Evolutionary conservation across 768 basidiomycete genomes (phyloP), one percentile per base, ranked within the genome.

Genomic region (Chalciporus sphaerocephalus): DNA sequence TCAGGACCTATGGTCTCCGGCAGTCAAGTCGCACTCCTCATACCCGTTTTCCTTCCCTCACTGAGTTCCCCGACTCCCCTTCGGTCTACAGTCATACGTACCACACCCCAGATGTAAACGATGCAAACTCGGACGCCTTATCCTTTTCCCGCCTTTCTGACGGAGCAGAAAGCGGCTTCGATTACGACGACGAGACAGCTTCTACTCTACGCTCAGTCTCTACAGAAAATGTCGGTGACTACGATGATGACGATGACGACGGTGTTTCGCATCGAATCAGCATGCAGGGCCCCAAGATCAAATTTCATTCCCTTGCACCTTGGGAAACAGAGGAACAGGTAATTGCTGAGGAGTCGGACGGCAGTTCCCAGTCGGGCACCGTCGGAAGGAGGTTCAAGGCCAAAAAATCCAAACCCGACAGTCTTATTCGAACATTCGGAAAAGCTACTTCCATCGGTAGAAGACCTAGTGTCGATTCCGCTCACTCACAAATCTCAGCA

Each of bases 271-370:
- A 73, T 47, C 74, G 82, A 42, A 78, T 89, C 65, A 88, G 85
- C 56, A 68, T 83, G 38, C 78, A 85, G 25, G 89, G 89, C n/a
- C 88, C 88, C 23, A 88, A 80, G 65, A 86, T 90, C 76, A 80
- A 82, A 40, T 80, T 88, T 59, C 85, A 88, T 64, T 86, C 85
- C 50, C 83, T 76, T 20, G 84, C 88, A 15, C 88, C 88, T 32
- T 92, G 88, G 88, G 87, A 90, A 65, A 66, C 74, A 28, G 84
- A 80, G 39, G 79, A 74, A 64, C 4, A 46, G 74, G 3, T 63
- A 70, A 32, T 32, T 23, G 75, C 74, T 56, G 78, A 73, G 24
- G 79, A 80, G 33, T 55, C 66, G 4, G 73, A 76, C 32, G 69
- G 69, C 18, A 61, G 58, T 37, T 48, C 60, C 45, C 56, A 62